Percentiles rank a stretch among this genome's conserved stretches.
Conservation (phyloP, 306 rosid genomes). For the Dalbergia oliveri region DNA sequence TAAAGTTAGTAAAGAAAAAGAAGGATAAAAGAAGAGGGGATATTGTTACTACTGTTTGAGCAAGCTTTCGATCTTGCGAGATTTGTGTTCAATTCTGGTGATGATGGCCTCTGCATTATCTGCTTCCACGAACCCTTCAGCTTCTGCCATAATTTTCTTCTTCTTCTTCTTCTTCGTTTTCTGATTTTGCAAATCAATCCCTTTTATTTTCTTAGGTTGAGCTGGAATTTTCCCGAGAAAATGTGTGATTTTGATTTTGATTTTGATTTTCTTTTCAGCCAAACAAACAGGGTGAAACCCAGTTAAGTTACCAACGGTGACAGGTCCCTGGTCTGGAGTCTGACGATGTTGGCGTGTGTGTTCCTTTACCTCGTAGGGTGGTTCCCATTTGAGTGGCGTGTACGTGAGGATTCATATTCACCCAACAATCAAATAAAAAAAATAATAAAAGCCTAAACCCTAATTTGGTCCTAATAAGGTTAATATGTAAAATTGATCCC, state of each 20-base stretch:
- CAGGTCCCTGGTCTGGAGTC: background rate
- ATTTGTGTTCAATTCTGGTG: slow-evolving; percentile 90
- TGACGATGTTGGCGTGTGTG: background rate
- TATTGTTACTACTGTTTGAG: slow-evolving; percentile 86
- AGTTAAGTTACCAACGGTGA: background rate
- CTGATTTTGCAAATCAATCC: background rate
- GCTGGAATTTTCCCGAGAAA: slow-evolving; percentile 22
- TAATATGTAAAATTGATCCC: too few species aligned
- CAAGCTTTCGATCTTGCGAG: slow-evolving; percentile 92
- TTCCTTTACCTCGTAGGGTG: background rate
- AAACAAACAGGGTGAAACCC: background rate
- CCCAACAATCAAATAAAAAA: background rate
- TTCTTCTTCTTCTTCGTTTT: background rate
- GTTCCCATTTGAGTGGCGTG: background rate
- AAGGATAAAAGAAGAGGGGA: background rate
- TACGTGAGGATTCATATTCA: background rate
- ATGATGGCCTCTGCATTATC: slow-evolving; percentile 95
- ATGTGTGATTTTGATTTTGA: background rate
- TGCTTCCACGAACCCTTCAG: slow-evolving; percentile 73
- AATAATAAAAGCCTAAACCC: too few species aligned
- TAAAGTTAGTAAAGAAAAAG: background rate
- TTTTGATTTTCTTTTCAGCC: slow-evolving; percentile 21
- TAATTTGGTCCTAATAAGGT: too few species aligned
- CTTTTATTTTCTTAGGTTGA: background rate
- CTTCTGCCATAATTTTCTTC: slow-evolving; percentile 62